Conservation (phyloP, 441 rosid species). For the Eruca vesicaria region DNA sequence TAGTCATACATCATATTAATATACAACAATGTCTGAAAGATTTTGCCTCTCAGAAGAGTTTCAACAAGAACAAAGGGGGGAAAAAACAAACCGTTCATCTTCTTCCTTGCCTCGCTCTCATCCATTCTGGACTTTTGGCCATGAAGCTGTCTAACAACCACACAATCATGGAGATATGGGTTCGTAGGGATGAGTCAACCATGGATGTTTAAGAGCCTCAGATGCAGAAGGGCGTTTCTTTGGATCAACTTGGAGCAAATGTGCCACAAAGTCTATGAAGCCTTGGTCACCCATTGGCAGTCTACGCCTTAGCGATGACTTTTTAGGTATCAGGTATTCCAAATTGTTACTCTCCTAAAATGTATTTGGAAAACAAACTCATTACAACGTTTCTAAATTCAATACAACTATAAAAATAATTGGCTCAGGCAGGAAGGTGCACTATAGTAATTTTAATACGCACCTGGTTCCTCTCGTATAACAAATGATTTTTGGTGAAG, state of each 20-base stretch:
- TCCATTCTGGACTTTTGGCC: slow-evolving; percentile 2
- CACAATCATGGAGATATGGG: slow-evolving; percentile 81
- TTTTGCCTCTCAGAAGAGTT: slow-evolving; percentile 9
- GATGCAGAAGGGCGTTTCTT: slow-evolving; percentile 89
- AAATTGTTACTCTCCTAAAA: slow-evolving; percentile 78
- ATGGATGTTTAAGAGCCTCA: slow-evolving; percentile 88
- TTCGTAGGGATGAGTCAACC: slow-evolving; percentile 86
- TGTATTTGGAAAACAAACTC: background rate
- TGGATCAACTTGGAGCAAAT: slow-evolving; percentile 89
- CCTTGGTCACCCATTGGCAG: slow-evolving; percentile 98
- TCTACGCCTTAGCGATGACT: slow-evolving; percentile 82
- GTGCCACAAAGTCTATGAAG: slow-evolving; percentile 76
- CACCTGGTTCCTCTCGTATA: slow-evolving; percentile 96
- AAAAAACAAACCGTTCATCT: slow-evolving; percentile 17
- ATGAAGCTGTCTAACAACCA: background rate
- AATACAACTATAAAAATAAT: background rate
- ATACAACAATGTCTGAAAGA: slow-evolving; percentile 28
- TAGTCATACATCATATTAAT: slow-evolving; percentile 15
- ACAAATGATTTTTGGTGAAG: slow-evolving; percentile 87
- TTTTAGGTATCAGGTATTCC: slow-evolving; percentile 86
- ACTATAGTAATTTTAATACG: background rate
- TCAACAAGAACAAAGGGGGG: background rate
- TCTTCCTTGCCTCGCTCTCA: slow-evolving; percentile 16
- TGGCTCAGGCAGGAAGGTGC: background rate
- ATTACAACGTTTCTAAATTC: slow-evolving; percentile 1